A percentile compares a stretch with the other conserved stretches of the same genome.
Conservation (phyloP, 2,329 filamentous ascomycete genomes). For the Epichloe festucae region DNA sequence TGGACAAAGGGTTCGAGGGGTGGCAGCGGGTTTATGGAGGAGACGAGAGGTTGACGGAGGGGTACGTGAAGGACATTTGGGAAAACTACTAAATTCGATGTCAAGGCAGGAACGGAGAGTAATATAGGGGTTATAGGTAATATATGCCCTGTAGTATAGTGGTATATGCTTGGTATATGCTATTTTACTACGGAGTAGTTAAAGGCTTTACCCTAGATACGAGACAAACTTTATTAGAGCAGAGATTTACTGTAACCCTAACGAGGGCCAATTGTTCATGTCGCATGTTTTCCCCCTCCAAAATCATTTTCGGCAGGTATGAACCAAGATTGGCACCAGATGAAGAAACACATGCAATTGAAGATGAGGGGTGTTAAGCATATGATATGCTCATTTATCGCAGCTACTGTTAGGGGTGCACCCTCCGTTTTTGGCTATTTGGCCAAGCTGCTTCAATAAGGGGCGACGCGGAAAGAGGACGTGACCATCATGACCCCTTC, state of each 20-base stretch:
- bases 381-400: too few relatives aligned
- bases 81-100: slow-evolving; percentile 31
- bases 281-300: too few relatives aligned
- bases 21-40: slow-evolving; percentile 81
- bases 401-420: too few relatives aligned
- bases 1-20: slow-evolving; percentile 71
- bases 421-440: too few relatives aligned
- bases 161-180: too few relatives aligned
- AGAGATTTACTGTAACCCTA: too few relatives aligned
- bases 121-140: too few relatives aligned
- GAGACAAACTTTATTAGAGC: too few relatives aligned
- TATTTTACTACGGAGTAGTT: too few relatives aligned
- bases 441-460: not conserved
- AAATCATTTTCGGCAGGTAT: not conserved
- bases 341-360: not conserved
- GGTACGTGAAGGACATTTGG: slow-evolving; percentile 78
- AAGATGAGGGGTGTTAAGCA: not conserved
- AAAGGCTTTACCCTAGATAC: too few relatives aligned
- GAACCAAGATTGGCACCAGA: not conserved
- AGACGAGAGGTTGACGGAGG: slow-evolving; percentile 72
- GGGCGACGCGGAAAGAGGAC: not conserved
- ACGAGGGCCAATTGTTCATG: not conserved
- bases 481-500: not conserved
- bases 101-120: not conserved
- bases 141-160: too few relatives aligned